Base-by-base conservation (phyloP, 345 rosid genomes). In the Combretum micranthum region DNA sequence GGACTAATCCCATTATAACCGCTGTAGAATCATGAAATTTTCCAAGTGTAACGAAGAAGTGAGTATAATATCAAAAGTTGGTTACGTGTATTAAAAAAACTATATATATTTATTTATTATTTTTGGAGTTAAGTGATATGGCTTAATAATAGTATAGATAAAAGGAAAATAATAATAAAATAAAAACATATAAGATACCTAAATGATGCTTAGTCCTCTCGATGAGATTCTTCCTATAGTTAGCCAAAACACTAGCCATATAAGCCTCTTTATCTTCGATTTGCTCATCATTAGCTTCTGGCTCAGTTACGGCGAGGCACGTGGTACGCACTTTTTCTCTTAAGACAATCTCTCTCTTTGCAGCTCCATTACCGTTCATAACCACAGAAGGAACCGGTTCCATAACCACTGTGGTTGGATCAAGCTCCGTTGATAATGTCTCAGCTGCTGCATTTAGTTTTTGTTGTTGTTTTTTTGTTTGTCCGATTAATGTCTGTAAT, bases 261-360 rank as follows among this genome's bases (percentile, higher is more conserved):
- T 84, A 83, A 17, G 98, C 98, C 13, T 92, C 98, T 69, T 77
- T 88, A 53, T 92, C 98, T 10, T 97, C 98, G 44, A 93, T 92
- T 62, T 66, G 69, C 8, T 88, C 98, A 65, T 92, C 98, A 74
- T 92, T 70, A 9, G 79, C 83, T 0, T 88, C 98, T 0, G 96
- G 98, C 68, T 92, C 98, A 2, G 95, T 89, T 13, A 92, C 88
- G 55, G 83, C 86, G 3, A 86, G 83, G 66, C 87, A 83, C 53
- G 93, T 63, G 55, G 96, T 83, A 61, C 86, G 96, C 20, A 92
- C 70, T 66, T 92, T 92, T 74, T 68, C 78, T 42, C 99, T 97
- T 22, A 92, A 63, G 39, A 86, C 97, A 61, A 92, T 83, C 82
- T 81, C 89, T 69, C 83, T 72, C 37, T 60, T 47, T 32, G 50